Base-by-base conservation (phyloP, 2,329 filamentous ascomycete genomes). In the Hymenoscyphus linearis region DNA sequence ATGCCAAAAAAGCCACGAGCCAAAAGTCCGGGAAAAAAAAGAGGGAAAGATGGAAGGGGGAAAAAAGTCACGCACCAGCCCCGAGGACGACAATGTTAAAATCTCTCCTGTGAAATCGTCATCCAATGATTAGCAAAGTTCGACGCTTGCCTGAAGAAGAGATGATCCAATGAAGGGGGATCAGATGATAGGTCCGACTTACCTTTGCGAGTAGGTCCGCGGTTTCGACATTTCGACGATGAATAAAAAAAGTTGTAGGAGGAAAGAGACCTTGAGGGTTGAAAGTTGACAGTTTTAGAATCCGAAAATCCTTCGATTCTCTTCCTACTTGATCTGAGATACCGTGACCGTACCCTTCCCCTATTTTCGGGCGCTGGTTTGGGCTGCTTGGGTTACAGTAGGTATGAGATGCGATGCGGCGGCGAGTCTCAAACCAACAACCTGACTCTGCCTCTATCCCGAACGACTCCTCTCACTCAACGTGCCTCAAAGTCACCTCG, bases 71-170 rank as follows among this genome's bases (percentile, higher is more conserved):
- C 76, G 62, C 75, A 83, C 82, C 85, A 70, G 84, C 83, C 70
- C 85, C 85, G 66, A 87, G 76, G 67, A 87, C 84, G 67, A 86
- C 85, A 73, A 87, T 86, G 71, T 86, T 82, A 73, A 87, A 87
- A 75, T 86, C 85, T 74, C 83, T 78, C 74, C 81, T 82, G 61
- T 60, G 55, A n/a, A 12, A 14, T 47, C 40, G 18, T 34, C 14
- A 37, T 44, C 27, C 27, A 50, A 50, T 57, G 52, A 31, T 65
- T 60, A 54, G 60, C 57, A 16, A n/a, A 16, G 27, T 31, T 31
- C 57, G 27, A 16, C 34, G 35, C 27, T 37, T 31, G 35, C 40
- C 52, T 37, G 37, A 34, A 40, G 40, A 52, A 31, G 6, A 3
- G 26, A 53, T 26, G 25, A 27, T 4, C 47, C 6, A 4, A 44